These are phyloP conservation scores for Trichoderma hamatum DNA, from an alignment of 2,329 filamentous ascomycete genomes.

Conservation along the genomic window DNA sequence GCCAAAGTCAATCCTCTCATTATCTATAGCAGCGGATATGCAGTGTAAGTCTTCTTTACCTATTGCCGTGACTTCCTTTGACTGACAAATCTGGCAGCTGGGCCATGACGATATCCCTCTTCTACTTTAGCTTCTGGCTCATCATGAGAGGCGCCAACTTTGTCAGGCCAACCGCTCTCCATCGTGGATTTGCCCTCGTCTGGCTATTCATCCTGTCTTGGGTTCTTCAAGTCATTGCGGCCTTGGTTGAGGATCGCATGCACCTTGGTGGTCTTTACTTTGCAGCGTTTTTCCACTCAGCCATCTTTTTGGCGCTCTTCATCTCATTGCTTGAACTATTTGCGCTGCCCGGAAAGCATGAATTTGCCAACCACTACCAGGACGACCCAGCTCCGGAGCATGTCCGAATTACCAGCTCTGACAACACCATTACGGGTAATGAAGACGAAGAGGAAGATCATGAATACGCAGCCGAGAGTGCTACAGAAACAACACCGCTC, in stretches of 20 bases:
- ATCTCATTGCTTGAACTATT: conserved; percentile 82
- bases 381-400: conserved; percentile 56
- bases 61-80: not conserved
- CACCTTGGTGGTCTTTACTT: conserved; percentile 78
- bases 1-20: conserved; percentile 86
- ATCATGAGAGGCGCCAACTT: conserved; percentile 77
- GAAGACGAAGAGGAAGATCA: conserved; percentile 14
- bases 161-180: conserved; percentile 81
- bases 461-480: conserved; percentile 35
- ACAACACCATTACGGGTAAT: conserved; percentile 21
- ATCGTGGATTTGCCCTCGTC: conserved; percentile 76
- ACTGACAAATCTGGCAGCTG: conserved; percentile 52
- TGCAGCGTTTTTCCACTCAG: conserved; percentile 76
- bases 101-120: conserved; percentile 82
- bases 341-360: conserved; percentile 69
- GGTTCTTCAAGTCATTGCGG: conserved; percentile 69
- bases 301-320: conserved; percentile 72
- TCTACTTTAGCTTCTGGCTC: conserved; percentile 82
- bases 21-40: conserved; percentile 85
- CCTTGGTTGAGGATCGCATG: conserved; percentile 75
- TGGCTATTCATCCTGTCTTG: conserved; percentile 84
- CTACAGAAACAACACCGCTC: conserved; percentile 61
- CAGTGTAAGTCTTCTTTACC: conserved; percentile 56
- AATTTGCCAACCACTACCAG: conserved; percentile 62
- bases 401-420: conserved; percentile 26